Evolutionary conservation across 306 rosid genomes (phyloP), one percentile per base, ranked within the genome.

Genomic region (Quillaja saponaria): DNA sequence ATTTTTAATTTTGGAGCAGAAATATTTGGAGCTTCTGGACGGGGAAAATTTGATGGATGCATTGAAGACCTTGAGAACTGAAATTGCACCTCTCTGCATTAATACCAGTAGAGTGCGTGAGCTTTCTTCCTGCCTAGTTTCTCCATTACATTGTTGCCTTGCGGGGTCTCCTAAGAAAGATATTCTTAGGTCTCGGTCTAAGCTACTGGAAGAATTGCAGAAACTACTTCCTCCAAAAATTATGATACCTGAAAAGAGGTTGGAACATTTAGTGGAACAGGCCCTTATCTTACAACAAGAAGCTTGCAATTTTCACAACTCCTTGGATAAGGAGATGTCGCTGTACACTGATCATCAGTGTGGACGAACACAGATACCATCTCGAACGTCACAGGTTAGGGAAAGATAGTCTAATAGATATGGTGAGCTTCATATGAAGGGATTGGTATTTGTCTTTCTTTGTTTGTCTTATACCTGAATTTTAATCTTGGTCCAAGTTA

Each of bases 231-330:
- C 97, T 1, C 91, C 97, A 16, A 78, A 89, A 28, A 68, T 94
- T 62, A 83, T 94, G 91, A 79, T 94, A 66, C 99, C 96, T 18
- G 99, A 94, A 53, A 89, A 82, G 72, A 81, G 99, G 78, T 78
- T 94, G 87, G 99, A 94, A 68, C 88, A 87, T 80, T 74, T 94
- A 55, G 97, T 94, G 56, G 97, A 94, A 55, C 96, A 82, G 65
- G 99, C 97, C 41, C 97, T 94, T 67, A 79, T 85, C 79, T 75
- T 94, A 71, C 99, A 94, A 73, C 80, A 81, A 40, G 96, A 94
- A 67, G 79, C 95, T 76, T 94, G 99, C 76, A 69, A 72, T 19
- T 94, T 90, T 79, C 99, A 94, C 76, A 94, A 94, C 78, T 80
- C 97, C 37, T 47, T 71, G 83, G 85, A 87, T 16, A 84, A 78